phyloP scores from a whole-genome alignment of 495 filamentous ascomycete species.

The Jackrogersella minutella region DNA sequence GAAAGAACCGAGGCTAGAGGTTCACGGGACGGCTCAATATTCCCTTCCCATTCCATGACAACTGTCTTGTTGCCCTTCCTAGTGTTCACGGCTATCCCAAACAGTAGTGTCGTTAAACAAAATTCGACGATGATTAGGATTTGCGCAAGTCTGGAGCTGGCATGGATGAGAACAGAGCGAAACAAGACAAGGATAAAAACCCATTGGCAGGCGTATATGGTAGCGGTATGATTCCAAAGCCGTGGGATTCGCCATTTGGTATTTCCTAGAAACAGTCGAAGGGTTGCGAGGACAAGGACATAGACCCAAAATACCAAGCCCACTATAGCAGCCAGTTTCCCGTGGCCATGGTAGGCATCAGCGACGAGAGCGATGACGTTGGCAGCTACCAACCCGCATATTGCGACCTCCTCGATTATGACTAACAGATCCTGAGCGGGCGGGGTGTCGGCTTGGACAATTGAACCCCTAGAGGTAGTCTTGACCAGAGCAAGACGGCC shows the following conservation, averaged over 20 bases:
- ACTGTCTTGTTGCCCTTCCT: conserved; percentile 93
- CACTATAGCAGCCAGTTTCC: conserved; percentile 66
- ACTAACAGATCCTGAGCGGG: conserved; percentile 74
- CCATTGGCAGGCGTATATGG: conserved; percentile 87
- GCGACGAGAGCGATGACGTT: conserved; percentile 67
- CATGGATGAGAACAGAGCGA: conserved; percentile 85
- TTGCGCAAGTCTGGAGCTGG: conserved; percentile 66
- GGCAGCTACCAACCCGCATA: conserved; percentile 73
- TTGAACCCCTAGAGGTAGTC: conserved; percentile 67
- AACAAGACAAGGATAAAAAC: conserved; percentile 77
- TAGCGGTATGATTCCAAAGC: conserved; percentile 92
- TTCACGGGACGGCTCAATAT: conserved; percentile 84
- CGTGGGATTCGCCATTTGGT: conserved; percentile 71
- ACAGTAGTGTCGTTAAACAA: conserved; percentile 72
- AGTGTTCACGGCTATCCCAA: conserved; percentile 77
- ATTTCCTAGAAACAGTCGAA: conserved; percentile 76
- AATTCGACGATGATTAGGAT: conserved; percentile 75
- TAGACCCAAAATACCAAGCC: conserved; percentile 81
- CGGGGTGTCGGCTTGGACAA: conserved; percentile 80
- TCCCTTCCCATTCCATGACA: conserved; percentile 82
- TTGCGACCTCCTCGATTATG: conserved; percentile 74
- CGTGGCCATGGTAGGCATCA: conserved; percentile 43
- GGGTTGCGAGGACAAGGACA: conserved; percentile 73
- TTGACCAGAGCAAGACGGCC: conserved; percentile 66
- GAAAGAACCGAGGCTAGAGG: conserved; percentile 88